Percentiles rank a stretch among this genome's conserved stretches.
These are phyloP conservation scores for Auriscalpium vulgare DNA, from an alignment of 768 basidiomycete genomes.

Conservation along the genomic window DNA sequence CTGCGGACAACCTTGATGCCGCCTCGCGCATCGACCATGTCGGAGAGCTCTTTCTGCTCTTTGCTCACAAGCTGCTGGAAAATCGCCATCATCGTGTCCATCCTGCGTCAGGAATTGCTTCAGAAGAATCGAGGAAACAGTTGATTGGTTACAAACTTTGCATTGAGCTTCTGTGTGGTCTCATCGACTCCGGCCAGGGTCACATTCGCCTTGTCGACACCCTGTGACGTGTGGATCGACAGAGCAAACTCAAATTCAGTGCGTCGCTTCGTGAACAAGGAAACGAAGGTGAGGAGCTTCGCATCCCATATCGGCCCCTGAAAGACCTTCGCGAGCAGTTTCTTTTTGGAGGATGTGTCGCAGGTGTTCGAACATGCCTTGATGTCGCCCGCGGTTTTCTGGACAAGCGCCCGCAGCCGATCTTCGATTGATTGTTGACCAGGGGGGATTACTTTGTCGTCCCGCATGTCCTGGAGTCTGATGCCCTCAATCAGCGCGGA, in stretches of 20 bases:
- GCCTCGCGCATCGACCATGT: conserved; percentile 15
- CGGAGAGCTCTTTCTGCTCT: conserved; percentile 8
- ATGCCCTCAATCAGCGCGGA: not conserved
- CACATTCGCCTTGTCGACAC: conserved; percentile 4
- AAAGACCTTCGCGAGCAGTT: conserved; percentile 21
- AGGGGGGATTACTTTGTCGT: conserved; percentile 21
- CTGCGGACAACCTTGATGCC: conserved; percentile 15
- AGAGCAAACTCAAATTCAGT: conserved; percentile 23
- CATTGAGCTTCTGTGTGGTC: conserved; percentile 7
- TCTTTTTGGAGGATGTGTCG: conserved; percentile 26
- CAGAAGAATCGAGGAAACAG: not conserved
- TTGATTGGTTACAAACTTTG: conserved; percentile 8
- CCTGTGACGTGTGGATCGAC: conserved; percentile 19
- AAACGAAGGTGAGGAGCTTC: conserved; percentile 18
- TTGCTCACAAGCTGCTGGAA: conserved; percentile 10
- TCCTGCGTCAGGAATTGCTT: conserved; percentile 1
- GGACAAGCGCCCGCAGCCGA: conserved; percentile 25
- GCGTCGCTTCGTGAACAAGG: conserved; percentile 18
- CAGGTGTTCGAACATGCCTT: conserved; percentile 20
- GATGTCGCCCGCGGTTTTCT: conserved; percentile 19
- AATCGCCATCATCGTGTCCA: conserved; percentile 9
- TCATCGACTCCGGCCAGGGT: conserved; percentile 9
- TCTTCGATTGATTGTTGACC: conserved; percentile 27
- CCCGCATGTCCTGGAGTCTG: conserved; percentile 26
- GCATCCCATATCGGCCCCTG: conserved; percentile 22